Percentiles rank a stretch among this genome's conserved stretches.
Conservation (phyloP, 805 yeast species). For the Barnettozyma botsteinii region DNA sequence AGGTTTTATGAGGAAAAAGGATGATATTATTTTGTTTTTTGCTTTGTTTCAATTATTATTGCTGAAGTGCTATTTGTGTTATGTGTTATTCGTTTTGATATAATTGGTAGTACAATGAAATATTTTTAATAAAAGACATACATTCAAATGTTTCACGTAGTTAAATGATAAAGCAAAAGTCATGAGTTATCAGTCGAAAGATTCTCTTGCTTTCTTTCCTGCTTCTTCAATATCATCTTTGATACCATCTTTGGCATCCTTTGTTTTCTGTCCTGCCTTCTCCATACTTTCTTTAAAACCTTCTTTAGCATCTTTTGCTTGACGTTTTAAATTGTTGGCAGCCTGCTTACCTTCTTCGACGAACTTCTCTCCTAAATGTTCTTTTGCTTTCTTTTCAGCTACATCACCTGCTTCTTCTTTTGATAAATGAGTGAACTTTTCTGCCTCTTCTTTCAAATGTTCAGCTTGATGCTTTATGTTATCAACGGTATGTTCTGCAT, state of each 20-base stretch:
- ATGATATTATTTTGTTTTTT: too few species aligned
- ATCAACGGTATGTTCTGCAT: conserved; percentile 15
- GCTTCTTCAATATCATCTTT: conserved; percentile 3
- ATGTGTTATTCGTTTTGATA: too few species aligned
- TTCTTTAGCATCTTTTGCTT: conserved; percentile 7
- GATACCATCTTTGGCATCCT: conserved; percentile 6
- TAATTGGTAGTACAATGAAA: too few species aligned
- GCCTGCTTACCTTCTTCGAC: conserved; percentile 6
- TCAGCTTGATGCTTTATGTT: conserved; percentile 9
- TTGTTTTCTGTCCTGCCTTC: conserved; percentile 3
- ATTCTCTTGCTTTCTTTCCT: conserved; percentile 2
- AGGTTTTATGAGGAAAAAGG: neutral
- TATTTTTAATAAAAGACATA: too few species aligned
- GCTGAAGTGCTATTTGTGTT: too few species aligned
- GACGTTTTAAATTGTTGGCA: conserved; percentile 3
- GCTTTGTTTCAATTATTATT: too few species aligned
- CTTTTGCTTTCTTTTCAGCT: conserved; percentile 7
- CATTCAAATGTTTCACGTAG: too few species aligned
- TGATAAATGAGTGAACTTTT: neutral
- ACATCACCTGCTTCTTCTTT: conserved; percentile 7
- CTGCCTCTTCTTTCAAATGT: conserved; percentile 4
- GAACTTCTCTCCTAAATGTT: neutral
- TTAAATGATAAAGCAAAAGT: too few species aligned
- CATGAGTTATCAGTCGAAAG: neutral
- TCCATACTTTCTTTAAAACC: conserved; percentile 5